A percentile compares a stretch with the other conserved stretches of the same genome.
Evolutionary conservation across 495 filamentous ascomycete genomes (phyloP).

Genomic region (Xylaria cubensis): DNA sequence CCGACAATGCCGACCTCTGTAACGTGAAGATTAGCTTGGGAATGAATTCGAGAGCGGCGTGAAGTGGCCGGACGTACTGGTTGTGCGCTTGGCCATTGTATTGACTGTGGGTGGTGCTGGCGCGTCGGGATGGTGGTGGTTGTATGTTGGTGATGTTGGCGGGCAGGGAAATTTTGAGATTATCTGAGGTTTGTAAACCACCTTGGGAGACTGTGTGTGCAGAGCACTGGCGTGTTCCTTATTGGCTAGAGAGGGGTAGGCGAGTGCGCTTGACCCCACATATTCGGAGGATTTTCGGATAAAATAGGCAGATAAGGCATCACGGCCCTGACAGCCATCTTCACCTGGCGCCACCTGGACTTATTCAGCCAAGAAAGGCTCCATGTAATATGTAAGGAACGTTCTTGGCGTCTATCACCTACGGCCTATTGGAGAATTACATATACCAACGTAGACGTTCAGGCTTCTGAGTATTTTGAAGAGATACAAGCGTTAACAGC

Average conservation of each 20-base stretch:
- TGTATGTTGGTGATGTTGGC: constrained; percentile 24
- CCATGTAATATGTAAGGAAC: no score
- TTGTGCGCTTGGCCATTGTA: constrained; percentile 28
- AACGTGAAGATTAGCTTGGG: constrained; percentile 15
- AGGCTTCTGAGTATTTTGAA: background rate
- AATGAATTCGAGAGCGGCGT: background rate
- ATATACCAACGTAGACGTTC: background rate
- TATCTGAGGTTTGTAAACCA: constrained; percentile 21
- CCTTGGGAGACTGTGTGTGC: constrained; percentile 27
- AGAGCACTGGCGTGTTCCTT: background rate
- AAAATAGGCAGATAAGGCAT: background rate
- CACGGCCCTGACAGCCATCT: background rate
- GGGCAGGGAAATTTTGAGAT: constrained; percentile 29
- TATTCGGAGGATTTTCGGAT: constrained; percentile 22
- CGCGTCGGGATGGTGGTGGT: constrained; percentile 21
- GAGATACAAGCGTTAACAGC: background rate
- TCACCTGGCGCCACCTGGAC: background rate
- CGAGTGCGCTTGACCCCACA: background rate
- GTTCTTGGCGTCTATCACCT: no score
- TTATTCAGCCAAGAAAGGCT: background rate
- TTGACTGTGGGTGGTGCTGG: constrained; percentile 25
- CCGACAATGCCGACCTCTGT: constrained; percentile 39
- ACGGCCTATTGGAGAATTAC: no score
- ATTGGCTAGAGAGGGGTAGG: constrained; percentile 23
- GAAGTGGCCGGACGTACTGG: constrained; percentile 10